Evolutionary conservation across 768 basidiomycete genomes (phyloP).

Genomic region (Leccinum boreale): DNA sequence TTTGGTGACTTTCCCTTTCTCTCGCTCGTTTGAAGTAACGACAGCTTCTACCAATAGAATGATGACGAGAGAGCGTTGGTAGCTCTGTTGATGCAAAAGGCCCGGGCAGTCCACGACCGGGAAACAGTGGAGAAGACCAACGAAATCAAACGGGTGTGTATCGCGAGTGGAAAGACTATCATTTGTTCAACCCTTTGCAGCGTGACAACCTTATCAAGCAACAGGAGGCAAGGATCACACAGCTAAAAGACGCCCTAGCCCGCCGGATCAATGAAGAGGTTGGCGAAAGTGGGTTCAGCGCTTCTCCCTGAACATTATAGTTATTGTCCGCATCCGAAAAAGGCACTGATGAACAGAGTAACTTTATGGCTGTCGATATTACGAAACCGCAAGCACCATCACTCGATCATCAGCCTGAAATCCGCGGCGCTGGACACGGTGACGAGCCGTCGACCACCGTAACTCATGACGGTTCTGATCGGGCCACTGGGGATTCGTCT

Average conservation of each 20-base stretch:
- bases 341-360: constrained; percentile 10
- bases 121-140: constrained; percentile 52
- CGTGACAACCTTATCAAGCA: constrained; percentile 46
- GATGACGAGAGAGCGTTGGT: constrained; percentile 51
- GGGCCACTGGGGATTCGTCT: constrained; percentile 6
- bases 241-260: constrained; percentile 46
- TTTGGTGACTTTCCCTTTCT: constrained; percentile 37
- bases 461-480: constrained; percentile 6
- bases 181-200: constrained; percentile 28
- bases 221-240: constrained; percentile 41
- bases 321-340: constrained; percentile 10
- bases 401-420: constrained; percentile 16
- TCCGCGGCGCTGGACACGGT: constrained; percentile 15
- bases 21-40: constrained; percentile 10
- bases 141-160: constrained; percentile 50
- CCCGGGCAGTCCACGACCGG: constrained; percentile 49
- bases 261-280: constrained; percentile 39
- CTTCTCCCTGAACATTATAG: constrained; percentile 15
- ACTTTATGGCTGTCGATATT: constrained; percentile 8
- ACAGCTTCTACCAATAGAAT: constrained; percentile 33
- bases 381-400: constrained; percentile 7
- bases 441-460: constrained; percentile 8
- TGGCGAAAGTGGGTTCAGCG: constrained; percentile 10
- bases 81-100: constrained; percentile 40
- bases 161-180: constrained; percentile 6